phyloP scores from a whole-genome alignment of 345 rosid species.

The Laguncularia racemosa region DNA sequence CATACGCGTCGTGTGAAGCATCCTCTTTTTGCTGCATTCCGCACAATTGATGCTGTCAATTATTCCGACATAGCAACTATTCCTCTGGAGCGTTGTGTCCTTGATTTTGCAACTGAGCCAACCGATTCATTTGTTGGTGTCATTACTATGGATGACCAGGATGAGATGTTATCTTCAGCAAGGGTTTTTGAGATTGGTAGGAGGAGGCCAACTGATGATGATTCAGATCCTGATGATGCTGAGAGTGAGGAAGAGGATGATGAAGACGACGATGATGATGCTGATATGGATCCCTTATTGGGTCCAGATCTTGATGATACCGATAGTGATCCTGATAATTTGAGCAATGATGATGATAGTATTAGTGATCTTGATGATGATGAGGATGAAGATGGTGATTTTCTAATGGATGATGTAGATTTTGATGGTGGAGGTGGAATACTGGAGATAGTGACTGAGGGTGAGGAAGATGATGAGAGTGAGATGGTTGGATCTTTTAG shows the following conservation, averaged over 20 bases:
- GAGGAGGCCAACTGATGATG: conserved; percentile 87
- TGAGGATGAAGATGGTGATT: conserved; percentile 48
- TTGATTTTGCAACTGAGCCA: conserved; percentile 87
- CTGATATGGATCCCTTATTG: conserved; percentile 58
- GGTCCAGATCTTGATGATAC: conserved; percentile 58
- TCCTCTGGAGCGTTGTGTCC: conserved; percentile 92
- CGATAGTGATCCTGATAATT: conserved; percentile 68
- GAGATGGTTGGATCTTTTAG: conserved; percentile 63
- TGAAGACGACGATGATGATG: conserved; percentile 60
- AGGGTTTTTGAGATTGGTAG: conserved; percentile 94
- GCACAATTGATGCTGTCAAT: conserved; percentile 85
- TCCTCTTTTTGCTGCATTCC: conserved; percentile 77
- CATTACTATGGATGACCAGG: conserved; percentile 94
- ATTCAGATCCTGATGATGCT: conserved; percentile 95
- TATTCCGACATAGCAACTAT: conserved; percentile 89
- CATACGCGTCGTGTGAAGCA: conserved; percentile 86
- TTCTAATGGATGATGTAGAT: conserved; percentile 42
- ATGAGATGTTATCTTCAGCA: conserved; percentile 83
- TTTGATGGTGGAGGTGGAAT: conserved; percentile 54
- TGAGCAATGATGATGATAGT: conserved; percentile 58
- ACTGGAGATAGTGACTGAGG: conserved; percentile 53
- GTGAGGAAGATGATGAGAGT: conserved; percentile 62
- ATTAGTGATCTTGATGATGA: conserved; percentile 56
- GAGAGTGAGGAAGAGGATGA: conserved; percentile 88
- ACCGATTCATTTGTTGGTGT: conserved; percentile 88